Conservation (phyloP, 768 basidiomycete genomes). For the Termitomyces sp. region DNA sequence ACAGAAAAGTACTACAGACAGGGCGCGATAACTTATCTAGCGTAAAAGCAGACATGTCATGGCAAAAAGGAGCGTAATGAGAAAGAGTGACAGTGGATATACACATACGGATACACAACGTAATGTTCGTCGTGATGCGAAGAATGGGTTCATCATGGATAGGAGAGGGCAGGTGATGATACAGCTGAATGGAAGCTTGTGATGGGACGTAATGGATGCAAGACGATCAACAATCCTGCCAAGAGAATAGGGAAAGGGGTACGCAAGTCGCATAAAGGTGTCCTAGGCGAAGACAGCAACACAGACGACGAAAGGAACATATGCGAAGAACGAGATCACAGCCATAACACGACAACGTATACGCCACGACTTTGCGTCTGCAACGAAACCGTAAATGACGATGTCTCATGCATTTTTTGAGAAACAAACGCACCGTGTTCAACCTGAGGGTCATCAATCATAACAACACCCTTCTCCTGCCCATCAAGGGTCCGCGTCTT, state of each 20-base stretch:
- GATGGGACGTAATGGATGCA: neutral
- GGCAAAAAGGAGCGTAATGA: slow-evolving; percentile 7
- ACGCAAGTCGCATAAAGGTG: neutral
- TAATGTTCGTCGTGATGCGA: neutral
- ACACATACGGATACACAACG: neutral
- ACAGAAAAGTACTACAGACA: slow-evolving; percentile 3
- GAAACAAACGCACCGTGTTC: slow-evolving; percentile 54
- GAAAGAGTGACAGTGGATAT: slow-evolving; percentile 5
- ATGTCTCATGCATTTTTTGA: neutral
- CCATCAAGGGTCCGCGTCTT: slow-evolving; percentile 58
- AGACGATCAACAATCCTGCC: neutral
- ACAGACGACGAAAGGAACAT: slow-evolving; percentile 74
- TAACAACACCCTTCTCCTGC: slow-evolving; percentile 62
- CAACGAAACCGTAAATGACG: neutral
- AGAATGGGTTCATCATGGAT: neutral
- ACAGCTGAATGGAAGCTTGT: neutral
- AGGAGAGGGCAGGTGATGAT: neutral
- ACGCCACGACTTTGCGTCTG: slow-evolving; percentile 74
- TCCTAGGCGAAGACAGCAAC: slow-evolving; percentile 53
- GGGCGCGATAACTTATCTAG: slow-evolving; percentile 8
- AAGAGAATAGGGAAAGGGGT: neutral
- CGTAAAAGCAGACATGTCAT: slow-evolving; percentile 11
- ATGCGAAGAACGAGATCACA: slow-evolving; percentile 62
- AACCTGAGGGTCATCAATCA: slow-evolving; percentile 75
- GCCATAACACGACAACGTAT: slow-evolving; percentile 72